Evolutionary conservation across 1,284 basidiomycete species (phyloP).

Genomic region (Ustilago lituana): DNA sequence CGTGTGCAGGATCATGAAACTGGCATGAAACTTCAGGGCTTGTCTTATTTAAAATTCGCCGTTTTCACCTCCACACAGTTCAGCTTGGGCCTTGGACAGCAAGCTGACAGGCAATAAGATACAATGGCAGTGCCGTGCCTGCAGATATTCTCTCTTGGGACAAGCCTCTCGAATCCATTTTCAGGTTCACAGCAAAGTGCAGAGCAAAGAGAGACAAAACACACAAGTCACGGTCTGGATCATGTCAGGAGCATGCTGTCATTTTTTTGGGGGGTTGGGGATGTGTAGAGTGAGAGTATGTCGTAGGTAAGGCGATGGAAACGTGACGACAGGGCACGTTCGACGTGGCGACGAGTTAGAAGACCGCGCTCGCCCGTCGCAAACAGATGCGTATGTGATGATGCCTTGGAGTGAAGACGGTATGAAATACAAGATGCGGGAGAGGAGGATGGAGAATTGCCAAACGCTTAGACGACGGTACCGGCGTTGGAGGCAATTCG

Average conservation of each 20-base stretch:
- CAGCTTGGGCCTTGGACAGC: too few species aligned
- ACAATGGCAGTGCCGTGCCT: too few species aligned
- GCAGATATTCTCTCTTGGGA: too few species aligned
- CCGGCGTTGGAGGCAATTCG: conserved; percentile 97
- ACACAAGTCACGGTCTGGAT: too few species aligned
- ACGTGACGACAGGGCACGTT: conserved; percentile 40
- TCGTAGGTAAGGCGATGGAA: conserved; percentile 39
- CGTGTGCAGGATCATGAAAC: neutral
- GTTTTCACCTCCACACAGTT: too few species aligned
- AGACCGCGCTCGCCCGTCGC: conserved; percentile 24
- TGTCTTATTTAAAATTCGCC: too few species aligned
- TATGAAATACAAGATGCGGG: conserved; percentile 44
- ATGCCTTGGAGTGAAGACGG: conserved; percentile 15
- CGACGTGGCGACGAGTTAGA: conserved; percentile 16
- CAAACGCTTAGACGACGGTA: conserved; percentile 80
- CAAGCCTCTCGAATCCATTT: too few species aligned
- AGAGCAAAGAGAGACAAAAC: too few species aligned
- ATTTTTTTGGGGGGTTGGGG: conserved; percentile 31
- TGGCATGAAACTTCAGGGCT: too few species aligned
- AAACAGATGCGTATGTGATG: conserved; percentile 20
- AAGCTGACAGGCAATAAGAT: neutral
- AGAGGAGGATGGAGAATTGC: neutral
- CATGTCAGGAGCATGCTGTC: conserved; percentile 48
- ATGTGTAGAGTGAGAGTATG: conserved; percentile 24
- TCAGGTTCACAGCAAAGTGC: too few species aligned